phyloP scores from a whole-genome alignment of 257 asterid genomes.

The Thymus quinquecostatus region DNA sequence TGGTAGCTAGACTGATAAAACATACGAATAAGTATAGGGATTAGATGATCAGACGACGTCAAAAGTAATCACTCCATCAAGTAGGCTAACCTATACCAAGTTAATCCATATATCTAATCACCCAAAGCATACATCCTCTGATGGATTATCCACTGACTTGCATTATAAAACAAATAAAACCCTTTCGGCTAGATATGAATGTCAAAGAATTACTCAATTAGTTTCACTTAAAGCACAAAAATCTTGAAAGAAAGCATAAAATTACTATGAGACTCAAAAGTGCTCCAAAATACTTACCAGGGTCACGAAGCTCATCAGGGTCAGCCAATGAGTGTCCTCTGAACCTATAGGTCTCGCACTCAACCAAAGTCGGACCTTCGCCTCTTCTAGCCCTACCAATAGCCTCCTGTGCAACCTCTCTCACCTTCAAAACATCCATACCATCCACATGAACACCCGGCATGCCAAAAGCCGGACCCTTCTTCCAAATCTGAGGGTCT shows the following conservation, averaged over 20 bases:
- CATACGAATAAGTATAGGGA: too few relatives aligned
- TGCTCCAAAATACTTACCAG: slow-evolving; percentile 56
- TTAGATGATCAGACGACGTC: too few relatives aligned
- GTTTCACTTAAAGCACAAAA: slow-evolving; percentile 4
- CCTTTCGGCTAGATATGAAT: background rate
- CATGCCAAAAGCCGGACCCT: slow-evolving; percentile 98
- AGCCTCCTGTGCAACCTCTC: slow-evolving; percentile 96
- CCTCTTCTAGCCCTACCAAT: slow-evolving; percentile 90
- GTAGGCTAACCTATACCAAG: too few relatives aligned
- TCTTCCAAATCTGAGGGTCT: slow-evolving; percentile 93
- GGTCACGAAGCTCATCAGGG: slow-evolving; percentile 99
- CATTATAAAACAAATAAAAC: background rate
- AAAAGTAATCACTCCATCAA: too few relatives aligned
- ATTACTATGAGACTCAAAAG: background rate
- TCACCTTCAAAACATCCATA: slow-evolving; percentile 96
- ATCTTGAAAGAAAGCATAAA: slow-evolving; percentile 6
- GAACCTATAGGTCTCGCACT: slow-evolving; percentile 94
- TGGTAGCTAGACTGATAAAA: too few relatives aligned
- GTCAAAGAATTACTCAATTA: background rate
- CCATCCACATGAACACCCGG: slow-evolving; percentile 98
- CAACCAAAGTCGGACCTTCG: slow-evolving; percentile 94
- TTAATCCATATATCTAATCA: too few relatives aligned
- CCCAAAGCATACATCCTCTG: background rate
- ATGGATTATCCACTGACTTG: background rate
- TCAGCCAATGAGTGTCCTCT: slow-evolving; percentile 99